Evolutionary conservation across 2,329 filamentous ascomycete species (phyloP).

Genomic region (Calonectria crousiana): DNA sequence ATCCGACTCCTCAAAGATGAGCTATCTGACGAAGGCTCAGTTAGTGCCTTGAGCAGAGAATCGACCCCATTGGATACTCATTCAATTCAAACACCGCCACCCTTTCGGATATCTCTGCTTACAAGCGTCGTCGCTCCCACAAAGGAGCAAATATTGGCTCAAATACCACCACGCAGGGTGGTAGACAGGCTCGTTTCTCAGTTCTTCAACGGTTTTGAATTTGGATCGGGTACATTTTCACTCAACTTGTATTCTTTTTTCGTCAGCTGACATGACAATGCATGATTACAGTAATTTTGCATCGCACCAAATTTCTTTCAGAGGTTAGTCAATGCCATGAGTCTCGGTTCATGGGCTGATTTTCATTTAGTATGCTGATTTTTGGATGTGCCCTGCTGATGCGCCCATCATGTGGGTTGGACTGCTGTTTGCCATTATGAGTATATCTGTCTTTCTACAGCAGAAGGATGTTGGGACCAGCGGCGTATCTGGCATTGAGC

Average conservation of each 20-base stretch:
- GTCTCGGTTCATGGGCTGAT: neutral
- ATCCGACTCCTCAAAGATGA: slow-evolving; percentile 20
- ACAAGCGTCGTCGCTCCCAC: neutral
- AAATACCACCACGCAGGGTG: slow-evolving; percentile 29
- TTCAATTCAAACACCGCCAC: neutral
- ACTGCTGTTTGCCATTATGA: slow-evolving; percentile 13
- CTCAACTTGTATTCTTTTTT: too few relatives aligned
- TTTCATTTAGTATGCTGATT: slow-evolving; percentile 2
- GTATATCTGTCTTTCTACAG: slow-evolving; percentile 16
- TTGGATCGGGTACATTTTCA: slow-evolving; percentile 14
- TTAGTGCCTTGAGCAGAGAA: neutral
- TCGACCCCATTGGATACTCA: neutral
- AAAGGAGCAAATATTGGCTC: slow-evolving; percentile 26
- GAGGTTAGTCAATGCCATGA: neutral
- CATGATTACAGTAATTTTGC: slow-evolving; percentile 8
- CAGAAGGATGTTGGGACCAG: neutral
- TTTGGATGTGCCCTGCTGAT: slow-evolving; percentile 10
- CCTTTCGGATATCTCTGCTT: neutral
- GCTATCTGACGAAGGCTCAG: neutral
- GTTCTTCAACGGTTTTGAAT: slow-evolving; percentile 36
- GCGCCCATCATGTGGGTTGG: slow-evolving; percentile 22
- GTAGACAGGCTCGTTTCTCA: slow-evolving; percentile 35
- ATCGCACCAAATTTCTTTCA: slow-evolving; percentile 11
- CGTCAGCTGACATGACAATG: neutral
- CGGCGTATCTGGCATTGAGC: neutral